Percentiles rank a stretch among this genome's conserved stretches.
Evolutionary conservation across 2,329 filamentous ascomycete species (phyloP).

Genomic region (Penicillium sp.): DNA sequence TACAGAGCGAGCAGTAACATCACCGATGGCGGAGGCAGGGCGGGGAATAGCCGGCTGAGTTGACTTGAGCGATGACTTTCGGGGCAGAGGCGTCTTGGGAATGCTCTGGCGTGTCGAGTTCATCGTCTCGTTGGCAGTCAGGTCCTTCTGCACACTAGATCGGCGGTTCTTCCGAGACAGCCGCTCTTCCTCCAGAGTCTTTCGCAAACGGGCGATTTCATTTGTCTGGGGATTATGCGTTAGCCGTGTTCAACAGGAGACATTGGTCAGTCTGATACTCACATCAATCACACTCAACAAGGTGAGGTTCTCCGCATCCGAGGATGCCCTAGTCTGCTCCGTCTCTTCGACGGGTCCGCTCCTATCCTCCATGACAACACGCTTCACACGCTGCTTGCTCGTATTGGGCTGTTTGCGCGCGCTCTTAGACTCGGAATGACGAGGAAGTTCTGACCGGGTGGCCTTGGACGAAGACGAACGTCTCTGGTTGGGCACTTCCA

Average conservation of each 20-base stretch:
- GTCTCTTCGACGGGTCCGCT: slow-evolving; percentile 32
- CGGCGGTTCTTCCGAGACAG: slow-evolving; percentile 42
- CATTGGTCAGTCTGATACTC: slow-evolving; percentile 13
- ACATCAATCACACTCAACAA: slow-evolving; percentile 53
- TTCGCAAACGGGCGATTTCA: slow-evolving; percentile 53
- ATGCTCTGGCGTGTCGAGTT: slow-evolving; percentile 36
- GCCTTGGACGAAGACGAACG: slow-evolving; percentile 22
- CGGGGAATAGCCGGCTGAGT: slow-evolving; percentile 35
- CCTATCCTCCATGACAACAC: slow-evolving; percentile 35
- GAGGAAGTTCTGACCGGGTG: slow-evolving; percentile 16
- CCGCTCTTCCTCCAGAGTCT: slow-evolving; percentile 53
- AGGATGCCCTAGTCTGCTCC: slow-evolving; percentile 27
- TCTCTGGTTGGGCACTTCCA: slow-evolving; percentile 28
- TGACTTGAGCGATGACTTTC: slow-evolving; percentile 55
- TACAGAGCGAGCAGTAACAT: slow-evolving; percentile 32
- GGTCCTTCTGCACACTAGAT: slow-evolving; percentile 28
- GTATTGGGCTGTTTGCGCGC: slow-evolving; percentile 34
- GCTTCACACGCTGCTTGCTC: slow-evolving; percentile 39
- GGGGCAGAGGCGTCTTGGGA: slow-evolving; percentile 38
- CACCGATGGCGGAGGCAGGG: slow-evolving; percentile 34
- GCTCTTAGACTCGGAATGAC: slow-evolving; percentile 20
- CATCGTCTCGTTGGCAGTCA: slow-evolving; percentile 39
- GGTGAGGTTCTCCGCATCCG: slow-evolving; percentile 44
- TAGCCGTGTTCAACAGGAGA: neutral
- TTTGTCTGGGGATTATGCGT: slow-evolving; percentile 30